phyloP scores from a whole-genome alignment of 202 grass and related monocot species.

The Eragrostis tef region DNA sequence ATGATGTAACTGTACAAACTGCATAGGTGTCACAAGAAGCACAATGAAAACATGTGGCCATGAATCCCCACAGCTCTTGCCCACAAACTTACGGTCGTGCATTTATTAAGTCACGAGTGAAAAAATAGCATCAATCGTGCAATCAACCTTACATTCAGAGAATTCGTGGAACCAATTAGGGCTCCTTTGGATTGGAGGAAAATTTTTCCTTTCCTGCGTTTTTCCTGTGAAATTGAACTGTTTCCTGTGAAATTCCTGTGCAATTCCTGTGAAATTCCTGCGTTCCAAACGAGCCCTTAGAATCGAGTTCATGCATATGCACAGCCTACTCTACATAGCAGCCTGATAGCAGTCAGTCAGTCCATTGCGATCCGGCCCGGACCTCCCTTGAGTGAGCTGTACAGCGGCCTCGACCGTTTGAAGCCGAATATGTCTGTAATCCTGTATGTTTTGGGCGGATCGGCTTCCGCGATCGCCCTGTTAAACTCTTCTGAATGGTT shows the following conservation, averaged over 20 bases:
- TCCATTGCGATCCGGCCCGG: slow-evolving; percentile 55
- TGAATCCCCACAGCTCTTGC: slow-evolving; percentile 16
- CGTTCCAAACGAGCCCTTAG: no score
- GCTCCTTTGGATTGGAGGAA: no score
- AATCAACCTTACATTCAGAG: slow-evolving; percentile 18
- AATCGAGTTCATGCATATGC: slow-evolving; percentile 18
- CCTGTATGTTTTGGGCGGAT: slow-evolving; percentile 47
- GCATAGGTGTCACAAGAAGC: slow-evolving; percentile 1
- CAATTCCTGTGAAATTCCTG: no score
- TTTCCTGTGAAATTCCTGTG: no score
- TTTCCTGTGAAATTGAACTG: no score
- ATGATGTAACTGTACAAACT: slow-evolving; percentile 32
- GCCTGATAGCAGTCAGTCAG: slow-evolving; percentile 25
- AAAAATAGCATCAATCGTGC: slow-evolving; percentile 31
- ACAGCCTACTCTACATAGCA: neutral
- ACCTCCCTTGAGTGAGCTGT: slow-evolving; percentile 65
- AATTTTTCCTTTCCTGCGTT: no score
- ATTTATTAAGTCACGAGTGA: slow-evolving; percentile 20
- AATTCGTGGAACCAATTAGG: no score
- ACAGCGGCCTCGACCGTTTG: slow-evolving; percentile 83
- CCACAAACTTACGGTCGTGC: slow-evolving; percentile 3
- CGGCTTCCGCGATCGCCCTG: slow-evolving; percentile 45
- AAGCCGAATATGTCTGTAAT: slow-evolving; percentile 77
- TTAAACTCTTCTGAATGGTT: slow-evolving; percentile 64
- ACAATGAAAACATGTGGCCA: neutral